Evolutionary conservation across 116 monocot species (phyloP).

Genomic region (Cymodocea nodosa): DNA sequence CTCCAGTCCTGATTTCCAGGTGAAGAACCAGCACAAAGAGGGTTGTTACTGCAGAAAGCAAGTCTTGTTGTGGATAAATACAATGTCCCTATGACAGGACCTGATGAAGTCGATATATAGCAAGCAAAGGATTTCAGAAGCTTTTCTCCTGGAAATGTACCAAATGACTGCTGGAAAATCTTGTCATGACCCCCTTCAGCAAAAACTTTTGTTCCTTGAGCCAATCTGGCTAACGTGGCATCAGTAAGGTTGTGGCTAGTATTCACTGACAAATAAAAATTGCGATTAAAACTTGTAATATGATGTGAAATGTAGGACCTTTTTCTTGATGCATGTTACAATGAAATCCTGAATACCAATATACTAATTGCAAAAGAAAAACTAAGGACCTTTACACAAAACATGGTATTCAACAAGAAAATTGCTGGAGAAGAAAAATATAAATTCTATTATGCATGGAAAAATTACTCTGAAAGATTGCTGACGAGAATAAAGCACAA

Average conservation of each 20-base stretch:
- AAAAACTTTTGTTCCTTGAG: constrained; percentile 69
- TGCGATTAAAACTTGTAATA: no score
- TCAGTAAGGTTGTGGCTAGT: constrained; percentile 49
- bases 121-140: constrained; percentile 67
- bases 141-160: constrained; percentile 47
- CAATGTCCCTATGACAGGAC: constrained; percentile 77
- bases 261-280: constrained; percentile 38
- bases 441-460: neutral
- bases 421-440: neutral
- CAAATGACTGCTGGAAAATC: constrained; percentile 62
- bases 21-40: constrained; percentile 24
- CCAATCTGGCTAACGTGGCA: constrained; percentile 57
- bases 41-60: constrained; percentile 77
- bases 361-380: neutral
- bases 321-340: neutral
- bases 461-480: neutral
- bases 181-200: constrained; percentile 74
- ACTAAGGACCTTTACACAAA: neutral
- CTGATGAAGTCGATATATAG: constrained; percentile 77
- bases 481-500: no score
- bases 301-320: no score
- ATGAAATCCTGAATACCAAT: neutral
- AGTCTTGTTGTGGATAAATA: constrained; percentile 61
- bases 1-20: constrained; percentile 37
- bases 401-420: neutral